phyloP scores from a whole-genome alignment of 176 grass and related monocot genomes.

The sorghum (Sorghum bicolor) region Sorghum_bicolor_NCBIv3 NC_012870.2:76652501-76653000 shows the following conservation, averaged over 20 bases:
- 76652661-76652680: conserved; percentile 61
- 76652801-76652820: conserved; percentile 81
- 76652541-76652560: conserved; percentile 54
- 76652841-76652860: conserved; percentile 71
- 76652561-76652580: conserved; percentile 37
- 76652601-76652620: conserved; percentile 69
- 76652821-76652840: conserved; percentile 68
- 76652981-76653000: not conserved
- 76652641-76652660: conserved; percentile 43
- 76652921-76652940: conserved; percentile 65
- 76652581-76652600: conserved; percentile 73
- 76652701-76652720: conserved; percentile 91
- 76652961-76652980: conserved; percentile 69
- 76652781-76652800: conserved; percentile 26
- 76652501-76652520: conserved; percentile 69
- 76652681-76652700: conserved; percentile 69
- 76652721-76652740: conserved; percentile 51
- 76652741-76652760: conserved; percentile 7
- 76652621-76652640: conserved; percentile 73
- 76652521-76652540: conserved; percentile 52
- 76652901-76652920: conserved; percentile 62
- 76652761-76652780: conserved; percentile 19
- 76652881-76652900: conserved; percentile 73
- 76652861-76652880: conserved; percentile 68
- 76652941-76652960: conserved; percentile 54